Percentiles rank a stretch among this genome's conserved stretches.
Conservation (phyloP, 2,329 filamentous ascomycete genomes). For the Fusarium floridanum region DNA sequence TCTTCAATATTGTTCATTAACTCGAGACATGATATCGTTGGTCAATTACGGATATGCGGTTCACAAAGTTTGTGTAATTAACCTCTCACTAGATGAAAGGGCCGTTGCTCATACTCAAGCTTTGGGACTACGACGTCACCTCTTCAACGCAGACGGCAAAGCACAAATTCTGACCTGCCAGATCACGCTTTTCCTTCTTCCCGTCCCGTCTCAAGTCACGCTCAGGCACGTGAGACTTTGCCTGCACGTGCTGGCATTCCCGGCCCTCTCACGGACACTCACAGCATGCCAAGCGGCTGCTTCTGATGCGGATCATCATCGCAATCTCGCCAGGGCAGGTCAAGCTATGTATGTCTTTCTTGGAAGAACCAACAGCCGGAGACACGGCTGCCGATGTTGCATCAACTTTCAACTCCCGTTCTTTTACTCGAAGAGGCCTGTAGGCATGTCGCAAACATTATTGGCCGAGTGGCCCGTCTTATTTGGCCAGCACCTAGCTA, state of each 20-base stretch:
- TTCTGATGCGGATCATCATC: constrained; percentile 27
- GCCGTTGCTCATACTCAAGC: not conserved
- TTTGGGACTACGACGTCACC: not conserved
- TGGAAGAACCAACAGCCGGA: not conserved
- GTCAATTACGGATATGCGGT: not conserved
- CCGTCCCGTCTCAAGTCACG: not conserved
- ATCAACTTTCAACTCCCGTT: not conserved
- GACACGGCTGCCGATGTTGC: not conserved
- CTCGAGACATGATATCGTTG: not conserved
- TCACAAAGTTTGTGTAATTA: not conserved
- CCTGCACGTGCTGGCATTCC: constrained; percentile 13
- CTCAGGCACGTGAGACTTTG: not conserved
- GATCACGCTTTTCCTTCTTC: not conserved
- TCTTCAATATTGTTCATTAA: not conserved
- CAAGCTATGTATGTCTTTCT: not conserved
- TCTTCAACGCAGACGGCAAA: not conserved
- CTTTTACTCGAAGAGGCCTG: not conserved
- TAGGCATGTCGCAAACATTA: constrained; percentile 8
- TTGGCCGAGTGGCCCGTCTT: constrained; percentile 16
- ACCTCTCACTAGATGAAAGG: not conserved
- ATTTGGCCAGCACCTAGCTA: not conserved
- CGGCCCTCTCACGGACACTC: not conserved
- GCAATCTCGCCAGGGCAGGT: constrained; percentile 9
- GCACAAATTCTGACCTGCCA: not conserved
- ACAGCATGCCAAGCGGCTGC: constrained; percentile 3